Evolutionary conservation across 2,329 filamentous ascomycete species (phyloP), one percentile per base, ranked within the genome.

Genomic region (Pochonia chlamydosporia): DNA sequence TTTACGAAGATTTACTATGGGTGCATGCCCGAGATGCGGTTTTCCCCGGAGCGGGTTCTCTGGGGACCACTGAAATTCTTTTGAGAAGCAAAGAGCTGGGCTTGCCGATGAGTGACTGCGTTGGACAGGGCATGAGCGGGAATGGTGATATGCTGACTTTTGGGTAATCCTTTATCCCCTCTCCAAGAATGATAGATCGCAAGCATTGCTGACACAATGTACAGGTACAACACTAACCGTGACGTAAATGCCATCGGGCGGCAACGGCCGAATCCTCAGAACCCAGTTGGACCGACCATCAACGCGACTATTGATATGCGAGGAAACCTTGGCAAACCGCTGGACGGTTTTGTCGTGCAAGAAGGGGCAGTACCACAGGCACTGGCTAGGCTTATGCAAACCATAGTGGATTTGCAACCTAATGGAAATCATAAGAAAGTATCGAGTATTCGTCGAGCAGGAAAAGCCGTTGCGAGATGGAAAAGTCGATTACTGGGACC

Each of bases 131-230:
- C 47, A 83, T 83, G 73, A 81, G 78, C 54, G 82, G 82, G 3
- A 86, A 86, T 54, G 82, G 82, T 3, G 82, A 85, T 52, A 80
- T 85, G 55, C 60, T 85, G 14, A 76, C 74, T 3, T 85, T 85
- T 60, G 81, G 77, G 69, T 76, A 61, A 56, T 16, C 14, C 23
- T 3, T 8, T 28, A 4, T 9, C 35, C 7, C 20, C 4, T 21
- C 20, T 11, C n/a, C 30, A n/a, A 33, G 9, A n/a, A n/a, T n/a
- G n/a, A n/a, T n/a, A n/a, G n/a, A n/a, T n/a, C n/a, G n/a, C n/a
- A n/a, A n/a, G n/a, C n/a, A 43, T 48, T 31, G 23, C 31, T 44
- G 3, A 49, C 16, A 31, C 18, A n/a, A 28, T 14, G 6, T 2
- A 2, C 18, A 75, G 76, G 3, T 84, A 84, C 58, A 82, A 84